A percentile compares a stretch with the other conserved stretches of the same genome.
These are phyloP conservation scores for Russula sp. DNA, from an alignment of 768 basidiomycete genomes.

Conservation along the genomic window DNA sequence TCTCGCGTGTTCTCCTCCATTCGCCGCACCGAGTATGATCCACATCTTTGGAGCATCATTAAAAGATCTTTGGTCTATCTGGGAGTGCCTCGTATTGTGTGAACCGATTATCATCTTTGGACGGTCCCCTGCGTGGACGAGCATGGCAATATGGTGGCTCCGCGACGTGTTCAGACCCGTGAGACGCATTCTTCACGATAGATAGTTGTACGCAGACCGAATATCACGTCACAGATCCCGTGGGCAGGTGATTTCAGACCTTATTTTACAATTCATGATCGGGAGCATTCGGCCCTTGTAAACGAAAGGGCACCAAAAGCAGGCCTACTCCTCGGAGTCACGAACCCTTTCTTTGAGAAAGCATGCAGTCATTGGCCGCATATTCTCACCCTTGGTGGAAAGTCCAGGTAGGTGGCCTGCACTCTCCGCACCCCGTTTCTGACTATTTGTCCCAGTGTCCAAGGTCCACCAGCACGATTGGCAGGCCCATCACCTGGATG, in stretches of 20 bases:
- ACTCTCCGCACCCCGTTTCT: not conserved
- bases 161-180: slow-evolving; percentile 83
- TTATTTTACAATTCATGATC: slow-evolving; percentile 95
- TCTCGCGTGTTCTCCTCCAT: slow-evolving; percentile 55
- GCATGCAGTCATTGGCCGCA: slow-evolving; percentile 85
- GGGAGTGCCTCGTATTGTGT: slow-evolving; percentile 90
- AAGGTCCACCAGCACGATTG: slow-evolving; percentile 5
- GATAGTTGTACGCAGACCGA: not conserved
- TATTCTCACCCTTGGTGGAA: slow-evolving; percentile 59
- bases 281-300: slow-evolving; percentile 68
- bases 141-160: slow-evolving; percentile 90
- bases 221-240: slow-evolving; percentile 52
- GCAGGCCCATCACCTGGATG: slow-evolving; percentile 63
- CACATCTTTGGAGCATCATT: slow-evolving; percentile 58
- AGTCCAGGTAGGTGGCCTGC: slow-evolving; percentile 38
- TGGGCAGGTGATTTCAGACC: slow-evolving; percentile 82
- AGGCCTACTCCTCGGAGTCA: slow-evolving; percentile 76
- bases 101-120: slow-evolving; percentile 88
- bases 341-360: slow-evolving; percentile 81
- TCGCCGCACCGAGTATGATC: slow-evolving; percentile 49
- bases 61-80: slow-evolving; percentile 72
- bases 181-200: slow-evolving; percentile 24
- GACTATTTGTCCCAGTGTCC: not conserved
- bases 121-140: slow-evolving; percentile 70
- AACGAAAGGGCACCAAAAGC: slow-evolving; percentile 76